phyloP scores from a whole-genome alignment of 1,139 yeast genomes.

The Debaryomyces subglobosus region DNA sequence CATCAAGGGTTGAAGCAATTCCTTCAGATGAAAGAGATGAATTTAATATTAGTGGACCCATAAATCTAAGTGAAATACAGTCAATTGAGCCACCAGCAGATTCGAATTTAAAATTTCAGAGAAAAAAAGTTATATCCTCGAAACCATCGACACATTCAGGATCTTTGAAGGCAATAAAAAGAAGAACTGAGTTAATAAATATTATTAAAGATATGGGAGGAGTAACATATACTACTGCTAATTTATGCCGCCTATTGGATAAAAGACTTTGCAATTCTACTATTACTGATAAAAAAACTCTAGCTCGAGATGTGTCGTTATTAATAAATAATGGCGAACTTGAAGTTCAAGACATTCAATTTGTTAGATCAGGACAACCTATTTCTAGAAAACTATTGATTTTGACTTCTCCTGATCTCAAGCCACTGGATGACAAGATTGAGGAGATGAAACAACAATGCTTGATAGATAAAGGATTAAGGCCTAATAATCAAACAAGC shows the following conservation, averaged over 20 bases:
- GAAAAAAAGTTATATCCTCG: conserved; percentile 4
- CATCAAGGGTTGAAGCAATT: not conserved
- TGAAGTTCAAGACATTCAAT: conserved; percentile 31
- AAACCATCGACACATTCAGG: conserved; percentile 7
- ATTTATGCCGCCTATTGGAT: conserved; percentile 41
- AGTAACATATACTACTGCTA: conserved; percentile 39
- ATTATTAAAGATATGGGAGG: conserved; percentile 46
- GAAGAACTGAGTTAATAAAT: conserved; percentile 39
- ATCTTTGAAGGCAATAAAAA: conserved; percentile 29
- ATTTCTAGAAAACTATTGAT: conserved; percentile 39
- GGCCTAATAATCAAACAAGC: conserved; percentile 13
- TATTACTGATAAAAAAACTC: conserved; percentile 49
- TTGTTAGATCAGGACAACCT: conserved; percentile 33
- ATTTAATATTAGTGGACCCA: not conserved
- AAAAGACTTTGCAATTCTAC: conserved; percentile 37
- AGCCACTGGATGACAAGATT: conserved; percentile 34
- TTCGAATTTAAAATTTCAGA: conserved; percentile 1
- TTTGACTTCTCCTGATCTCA: conserved; percentile 27
- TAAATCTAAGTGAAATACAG: not conserved
- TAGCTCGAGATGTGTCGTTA: conserved; percentile 45
- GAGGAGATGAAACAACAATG: conserved; percentile 30
- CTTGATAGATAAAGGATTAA: conserved; percentile 27
- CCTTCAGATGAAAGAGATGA: conserved; percentile 2
- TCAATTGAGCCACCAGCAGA: not conserved
- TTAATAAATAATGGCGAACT: conserved; percentile 27